Conservation (phyloP, 176 grass and related monocot species). For the Ensete ventricosum region DNA sequence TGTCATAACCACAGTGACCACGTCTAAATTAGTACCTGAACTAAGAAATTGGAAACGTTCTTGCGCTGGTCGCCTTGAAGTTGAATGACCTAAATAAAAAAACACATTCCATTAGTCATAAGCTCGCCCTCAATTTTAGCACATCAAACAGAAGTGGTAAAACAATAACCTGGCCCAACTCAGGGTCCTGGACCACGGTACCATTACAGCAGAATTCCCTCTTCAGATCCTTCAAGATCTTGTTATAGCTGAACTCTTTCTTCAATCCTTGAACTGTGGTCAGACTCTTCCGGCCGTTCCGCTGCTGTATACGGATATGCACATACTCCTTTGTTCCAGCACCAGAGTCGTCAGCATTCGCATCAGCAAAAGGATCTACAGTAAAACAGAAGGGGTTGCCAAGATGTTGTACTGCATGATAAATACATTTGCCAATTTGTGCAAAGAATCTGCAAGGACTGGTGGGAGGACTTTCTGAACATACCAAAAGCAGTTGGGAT, state of each 20-base stretch:
- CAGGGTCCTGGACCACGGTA: conserved; percentile 62
- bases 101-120: background rate
- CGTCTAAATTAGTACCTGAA: conserved; percentile 29
- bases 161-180: conserved; percentile 55
- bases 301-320: conserved; percentile 74
- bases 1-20: background rate
- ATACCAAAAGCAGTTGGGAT: conserved; percentile 64
- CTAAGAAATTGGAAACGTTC: conserved; percentile 67
- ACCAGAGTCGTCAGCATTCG: conserved; percentile 64
- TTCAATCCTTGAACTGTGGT: conserved; percentile 66
- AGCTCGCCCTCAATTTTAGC: background rate
- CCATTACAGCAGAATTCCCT: conserved; percentile 84
- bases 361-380: conserved; percentile 64
- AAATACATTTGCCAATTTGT: background rate
- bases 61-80: conserved; percentile 74
- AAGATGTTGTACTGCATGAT: no score
- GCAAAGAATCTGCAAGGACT: background rate
- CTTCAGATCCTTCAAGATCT: conserved; percentile 84
- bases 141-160: background rate
- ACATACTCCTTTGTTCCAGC: conserved; percentile 72
- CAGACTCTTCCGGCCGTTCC: conserved; percentile 76
- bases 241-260: conserved; percentile 70
- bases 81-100: conserved; percentile 42
- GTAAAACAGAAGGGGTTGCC: no score
- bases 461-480: background rate